Evolutionary conservation across 257 asterid species (phyloP), one percentile per base, ranked within the genome.

Genomic region (Asclepias syriaca): DNA sequence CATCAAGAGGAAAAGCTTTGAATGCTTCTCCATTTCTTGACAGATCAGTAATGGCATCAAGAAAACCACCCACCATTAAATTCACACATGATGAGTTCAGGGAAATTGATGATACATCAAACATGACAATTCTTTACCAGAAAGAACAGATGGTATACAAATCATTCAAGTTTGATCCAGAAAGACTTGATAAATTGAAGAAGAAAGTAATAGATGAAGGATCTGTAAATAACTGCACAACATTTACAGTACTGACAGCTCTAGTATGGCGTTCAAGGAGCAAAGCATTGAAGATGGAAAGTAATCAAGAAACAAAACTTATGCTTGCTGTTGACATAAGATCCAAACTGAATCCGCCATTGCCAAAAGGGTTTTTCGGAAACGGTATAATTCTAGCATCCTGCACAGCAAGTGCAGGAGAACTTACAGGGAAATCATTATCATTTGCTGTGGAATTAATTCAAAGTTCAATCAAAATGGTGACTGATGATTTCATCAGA

Each of bases 261-360:
- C 40, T 60, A 0, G 75, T 76, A 19, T 76, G 79, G 79, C 69
- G 65, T 34, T 66, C 72, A 6, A 51, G 79, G 7, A 69, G 58
- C 39, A 4, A 63, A 59, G 79, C 70, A 11, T 15, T 76, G 8
- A 53, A 43, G 27, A 69, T 76, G 75, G 70, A 76, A 54, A 66
- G 69, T 0, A 57, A 40, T 10, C 79, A 76, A 70, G 65, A 69
- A 65, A 76, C 75, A 1, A 76, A 76, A 69, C 79, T 76, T 2
- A 71, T 76, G 7, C 70, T 76, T 19, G 79, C 79, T 9, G 79
- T 76, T 12, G 75, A 76, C 29, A 75, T 48, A 19, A 65, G 79
- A 66, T 63, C 75, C 18, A 61, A 40, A 45, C 27, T 75, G 15
- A 51, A 49, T n/a, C 79, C 71, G 19, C 75, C 67, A 51, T 15